phyloP scores from a whole-genome alignment of 768 basidiomycete species.

The Pulveroboletus sp. region DNA sequence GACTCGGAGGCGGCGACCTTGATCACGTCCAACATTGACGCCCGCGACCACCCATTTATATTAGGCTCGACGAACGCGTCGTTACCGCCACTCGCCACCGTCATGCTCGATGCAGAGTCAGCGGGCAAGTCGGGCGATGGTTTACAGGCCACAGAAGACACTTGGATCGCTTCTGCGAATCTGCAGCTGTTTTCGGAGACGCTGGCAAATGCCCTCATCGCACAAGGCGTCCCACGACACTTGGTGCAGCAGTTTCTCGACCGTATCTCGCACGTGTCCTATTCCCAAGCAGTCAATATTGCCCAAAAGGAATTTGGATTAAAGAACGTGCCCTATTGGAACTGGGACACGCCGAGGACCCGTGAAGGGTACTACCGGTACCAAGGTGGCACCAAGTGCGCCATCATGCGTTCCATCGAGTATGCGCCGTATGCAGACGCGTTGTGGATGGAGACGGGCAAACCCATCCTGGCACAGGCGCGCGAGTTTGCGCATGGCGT shows the following conservation, averaged over 20 bases:
- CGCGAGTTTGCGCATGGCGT: conserved; percentile 90
- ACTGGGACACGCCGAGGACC: conserved; percentile 93
- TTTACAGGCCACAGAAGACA: conserved; percentile 85
- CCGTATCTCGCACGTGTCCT: conserved; percentile 66
- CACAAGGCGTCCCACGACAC: conserved; percentile 49
- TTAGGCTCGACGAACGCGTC: conserved; percentile 83
- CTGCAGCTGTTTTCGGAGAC: conserved; percentile 76
- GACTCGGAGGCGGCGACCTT: conserved; percentile 98
- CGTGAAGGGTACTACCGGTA: conserved; percentile 97
- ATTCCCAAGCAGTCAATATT: conserved; percentile 64
- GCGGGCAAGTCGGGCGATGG: conserved; percentile 75
- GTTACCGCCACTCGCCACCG: conserved; percentile 65
- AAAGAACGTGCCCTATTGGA: conserved; percentile 77
- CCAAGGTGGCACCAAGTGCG: conserved; percentile 94
- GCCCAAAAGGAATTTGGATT: conserved; percentile 81
- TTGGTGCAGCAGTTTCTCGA: conserved; percentile 60
- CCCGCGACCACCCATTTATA: conserved; percentile 97
- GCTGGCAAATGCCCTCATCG: conserved; percentile 64
- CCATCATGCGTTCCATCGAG: conserved; percentile 86
- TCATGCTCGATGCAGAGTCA: conserved; percentile 85
- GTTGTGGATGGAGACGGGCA: conserved; percentile 97
- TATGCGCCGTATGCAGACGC: conserved; percentile 93
- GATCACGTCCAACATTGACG: conserved; percentile 94
- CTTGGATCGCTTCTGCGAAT: conserved; percentile 78
- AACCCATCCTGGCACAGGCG: conserved; percentile 89